phyloP scores from a whole-genome alignment of 345 rosid species.

The Pugionium dolabratum region DNA sequence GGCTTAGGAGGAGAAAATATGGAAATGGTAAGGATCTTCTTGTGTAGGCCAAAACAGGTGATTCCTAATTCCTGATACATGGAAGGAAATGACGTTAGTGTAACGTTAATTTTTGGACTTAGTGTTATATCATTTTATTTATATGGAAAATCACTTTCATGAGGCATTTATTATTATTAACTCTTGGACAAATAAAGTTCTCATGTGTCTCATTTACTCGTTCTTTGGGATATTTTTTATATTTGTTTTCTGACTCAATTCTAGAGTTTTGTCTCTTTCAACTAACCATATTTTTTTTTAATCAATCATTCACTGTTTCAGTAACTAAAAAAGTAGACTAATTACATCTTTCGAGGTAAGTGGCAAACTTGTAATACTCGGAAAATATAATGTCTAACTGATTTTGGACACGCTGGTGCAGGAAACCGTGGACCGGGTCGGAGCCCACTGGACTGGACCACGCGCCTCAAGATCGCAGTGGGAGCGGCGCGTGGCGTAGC shows the following conservation, averaged over 20 bases:
- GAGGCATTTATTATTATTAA: conserved; percentile 21
- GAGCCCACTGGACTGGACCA: conserved; percentile 85
- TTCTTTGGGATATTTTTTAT: not conserved
- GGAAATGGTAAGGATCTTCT: conserved; percentile 2
- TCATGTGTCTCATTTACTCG: conserved; percentile 38
- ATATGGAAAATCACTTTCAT: conserved; percentile 10
- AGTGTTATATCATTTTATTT: not conserved
- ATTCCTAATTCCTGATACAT: conserved; percentile 19
- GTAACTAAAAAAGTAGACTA: conserved; percentile 22
- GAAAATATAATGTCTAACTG: conserved; percentile 1
- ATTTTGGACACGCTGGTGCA: conserved; percentile 23
- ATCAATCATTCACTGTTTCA: not conserved
- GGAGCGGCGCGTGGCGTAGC: conserved; percentile 84
- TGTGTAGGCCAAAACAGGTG: conserved; percentile 29
- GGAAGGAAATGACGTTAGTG: conserved; percentile 15
- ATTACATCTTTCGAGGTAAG: conserved; percentile 13
- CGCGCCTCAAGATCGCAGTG: conserved; percentile 73
- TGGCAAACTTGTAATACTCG: conserved; percentile 6
- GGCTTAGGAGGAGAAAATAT: conserved; percentile 12
- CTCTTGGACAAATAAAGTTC: conserved; percentile 32
- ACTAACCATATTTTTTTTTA: not conserved
- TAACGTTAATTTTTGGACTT: conserved; percentile 22
- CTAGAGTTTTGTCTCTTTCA: conserved; percentile 10
- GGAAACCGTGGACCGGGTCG: conserved; percentile 95
- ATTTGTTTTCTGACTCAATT: conserved; percentile 7